Evolutionary conservation across 169 alveolate species (phyloP), one percentile per base, ranked within the genome.

Genomic region (Eimeria maxima): DNA sequence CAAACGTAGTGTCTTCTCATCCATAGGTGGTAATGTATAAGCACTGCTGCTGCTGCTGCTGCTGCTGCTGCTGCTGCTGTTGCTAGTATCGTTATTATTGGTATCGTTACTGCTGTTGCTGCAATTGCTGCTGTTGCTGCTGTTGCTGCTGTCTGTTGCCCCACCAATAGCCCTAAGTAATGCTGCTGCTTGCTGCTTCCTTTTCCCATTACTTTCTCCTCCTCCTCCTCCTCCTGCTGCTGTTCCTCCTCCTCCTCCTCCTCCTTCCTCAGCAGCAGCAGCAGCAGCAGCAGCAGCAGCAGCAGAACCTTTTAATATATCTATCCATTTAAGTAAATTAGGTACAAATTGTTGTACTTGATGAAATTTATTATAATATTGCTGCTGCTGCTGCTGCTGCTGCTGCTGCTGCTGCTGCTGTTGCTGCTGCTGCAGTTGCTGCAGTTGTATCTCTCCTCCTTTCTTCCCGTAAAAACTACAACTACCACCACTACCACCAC

Each of bases 291-390:
- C 78, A 67, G 78, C 57, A 50, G 57, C 57, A 50, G 57, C 57
- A 50, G 57, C 57, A 50, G 57, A 50, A 50, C 18, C 57, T 50
- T 50, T 50, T 7, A 50, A 11, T 5, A 50, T 50, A 5, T 50
- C 57, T 50, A 50, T 24, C 96, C 96, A 94, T 47, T 84, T 73
- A 3, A 74, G 74, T 20, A 94, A 84, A 6, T 71, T 63, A 38
- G 88, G 89, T 14, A 86, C 47, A 47, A 94, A 94, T 33, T 93
- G 96, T 42, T 63, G 65, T 22, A 94, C 96, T 42, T 94, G 95
- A 74, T 60, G 63, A 8, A n/a, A 33, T 53, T 24, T n/a, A 7
- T 7, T 20, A 6, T 65, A 42, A 16, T 90, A 53, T 65, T 55
- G 76, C 74, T 50, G 57, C 11, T 50, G 57, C 57, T 50, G 57